A percentile compares a stretch with the other conserved stretches of the same genome.
phyloP scores from a whole-genome alignment of 2,329 filamentous ascomycete species.

The Neofusicoccum parvum region DNA sequence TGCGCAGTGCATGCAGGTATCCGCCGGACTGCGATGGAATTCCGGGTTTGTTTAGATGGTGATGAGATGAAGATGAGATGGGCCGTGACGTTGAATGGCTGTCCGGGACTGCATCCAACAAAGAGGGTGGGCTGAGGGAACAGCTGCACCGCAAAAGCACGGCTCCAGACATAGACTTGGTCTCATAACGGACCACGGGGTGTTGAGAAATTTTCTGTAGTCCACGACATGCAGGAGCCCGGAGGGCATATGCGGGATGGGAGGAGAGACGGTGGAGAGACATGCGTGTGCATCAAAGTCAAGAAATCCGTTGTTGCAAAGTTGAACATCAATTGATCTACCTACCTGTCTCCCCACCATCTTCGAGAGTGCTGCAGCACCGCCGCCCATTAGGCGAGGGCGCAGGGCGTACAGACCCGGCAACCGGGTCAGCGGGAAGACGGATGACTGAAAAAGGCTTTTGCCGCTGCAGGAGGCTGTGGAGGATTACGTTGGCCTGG shows the following conservation, averaged over 20 bases:
- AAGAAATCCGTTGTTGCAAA: background rate
- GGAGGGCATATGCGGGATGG: background rate
- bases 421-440: slow-evolving; percentile 4
- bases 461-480: slow-evolving; percentile 16
- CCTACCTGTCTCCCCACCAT: background rate
- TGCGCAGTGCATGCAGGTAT: slow-evolving; percentile 2
- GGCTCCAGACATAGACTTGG: background rate
- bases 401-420: background rate
- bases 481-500: slow-evolving; percentile 3
- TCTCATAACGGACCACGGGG: background rate
- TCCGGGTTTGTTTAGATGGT: background rate
- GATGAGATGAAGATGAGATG: background rate
- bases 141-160: background rate
- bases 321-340: background rate
- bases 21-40: background rate
- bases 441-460: slow-evolving; percentile 3
- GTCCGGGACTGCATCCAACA: background rate
- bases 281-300: background rate
- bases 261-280: background rate
- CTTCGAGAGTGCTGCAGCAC: background rate
- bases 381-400: slow-evolving; percentile 1
- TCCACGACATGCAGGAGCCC: background rate
- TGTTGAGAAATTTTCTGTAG: background rate
- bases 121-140: background rate
- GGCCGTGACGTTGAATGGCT: background rate